These are phyloP conservation scores for Globisporangium irregulare DNA, from an alignment of 352 stramenopile genomes.

Conservation along the genomic window DNA sequence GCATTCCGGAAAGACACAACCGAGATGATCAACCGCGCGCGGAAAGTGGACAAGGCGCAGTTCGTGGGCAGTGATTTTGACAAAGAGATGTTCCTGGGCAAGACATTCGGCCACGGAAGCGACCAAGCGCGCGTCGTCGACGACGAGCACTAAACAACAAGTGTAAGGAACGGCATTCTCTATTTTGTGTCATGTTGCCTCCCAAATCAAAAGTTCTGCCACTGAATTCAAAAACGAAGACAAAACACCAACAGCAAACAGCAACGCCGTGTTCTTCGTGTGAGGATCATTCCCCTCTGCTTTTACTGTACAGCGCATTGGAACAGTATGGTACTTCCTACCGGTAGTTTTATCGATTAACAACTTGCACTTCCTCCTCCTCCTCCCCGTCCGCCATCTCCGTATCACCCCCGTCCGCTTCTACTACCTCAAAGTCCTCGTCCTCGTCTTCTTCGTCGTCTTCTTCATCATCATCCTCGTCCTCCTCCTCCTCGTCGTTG, in stretches of 20 bases:
- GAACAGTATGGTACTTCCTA: constrained; percentile 2
- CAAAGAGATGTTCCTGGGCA: constrained; percentile 74
- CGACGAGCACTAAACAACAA: constrained; percentile 42
- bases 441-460: constrained; percentile 30
- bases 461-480: constrained; percentile 34
- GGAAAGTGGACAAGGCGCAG: constrained; percentile 86
- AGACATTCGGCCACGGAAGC: constrained; percentile 74
- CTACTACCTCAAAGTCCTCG: constrained; percentile 29
- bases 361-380: constrained; percentile 10
- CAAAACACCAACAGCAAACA: not conserved
- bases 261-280: not conserved
- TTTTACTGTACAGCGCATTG: constrained; percentile 3
- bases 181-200: not conserved
- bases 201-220: not conserved
- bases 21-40: constrained; percentile 78
- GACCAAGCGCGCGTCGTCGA: constrained; percentile 65
- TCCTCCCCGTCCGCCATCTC: constrained; percentile 19
- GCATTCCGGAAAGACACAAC: constrained; percentile 70
- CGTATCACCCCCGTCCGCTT: constrained; percentile 21
- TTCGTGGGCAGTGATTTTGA: constrained; percentile 85
- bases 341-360: constrained; percentile 18
- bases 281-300: not conserved
- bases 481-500: constrained; percentile 50
- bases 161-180: not conserved
- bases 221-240: not conserved